Conservation (phyloP, 495 filamentous ascomycete genomes). For the Penicillium paradoxum region DNA sequence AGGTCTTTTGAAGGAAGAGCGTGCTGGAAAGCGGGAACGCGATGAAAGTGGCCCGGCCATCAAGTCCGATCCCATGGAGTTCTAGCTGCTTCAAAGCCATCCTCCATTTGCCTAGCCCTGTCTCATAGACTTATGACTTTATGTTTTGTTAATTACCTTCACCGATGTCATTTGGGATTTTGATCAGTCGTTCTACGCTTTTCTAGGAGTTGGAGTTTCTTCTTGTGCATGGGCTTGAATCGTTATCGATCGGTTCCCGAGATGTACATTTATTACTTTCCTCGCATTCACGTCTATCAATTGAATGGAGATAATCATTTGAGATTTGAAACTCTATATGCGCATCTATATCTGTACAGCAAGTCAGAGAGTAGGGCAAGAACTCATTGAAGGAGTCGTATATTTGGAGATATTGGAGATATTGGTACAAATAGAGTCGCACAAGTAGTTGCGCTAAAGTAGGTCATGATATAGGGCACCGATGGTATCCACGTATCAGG, state of each 20-base stretch:
- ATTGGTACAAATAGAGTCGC: slow-evolving; percentile 6
- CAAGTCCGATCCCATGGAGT: slow-evolving; percentile 52
- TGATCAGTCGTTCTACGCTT: neutral
- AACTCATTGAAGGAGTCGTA: slow-evolving; percentile 4
- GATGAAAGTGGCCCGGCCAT: slow-evolving; percentile 45
- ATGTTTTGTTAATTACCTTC: slow-evolving; percentile 7
- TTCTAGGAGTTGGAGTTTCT: slow-evolving; percentile 1
- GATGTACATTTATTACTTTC: neutral
- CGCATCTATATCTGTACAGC: no score
- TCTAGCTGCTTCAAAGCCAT: slow-evolving; percentile 21
- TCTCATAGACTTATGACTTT: slow-evolving; percentile 12
- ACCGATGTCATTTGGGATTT: neutral
- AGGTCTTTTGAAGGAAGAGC: slow-evolving; percentile 75
- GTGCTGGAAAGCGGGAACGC: slow-evolving; percentile 65
- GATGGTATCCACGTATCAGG: neutral
- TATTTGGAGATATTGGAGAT: slow-evolving; percentile 3
- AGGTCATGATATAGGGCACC: neutral
- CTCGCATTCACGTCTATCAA: neutral
- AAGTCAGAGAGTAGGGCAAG: neutral
- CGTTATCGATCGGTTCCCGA: neutral
- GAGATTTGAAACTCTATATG: neutral
- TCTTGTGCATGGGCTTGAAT: neutral
- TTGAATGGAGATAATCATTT: neutral
- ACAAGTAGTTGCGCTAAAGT: neutral
- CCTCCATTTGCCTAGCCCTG: neutral